Conservation (phyloP, 495 filamentous ascomycete species). For the Talaromyces stipitatus region DNA sequence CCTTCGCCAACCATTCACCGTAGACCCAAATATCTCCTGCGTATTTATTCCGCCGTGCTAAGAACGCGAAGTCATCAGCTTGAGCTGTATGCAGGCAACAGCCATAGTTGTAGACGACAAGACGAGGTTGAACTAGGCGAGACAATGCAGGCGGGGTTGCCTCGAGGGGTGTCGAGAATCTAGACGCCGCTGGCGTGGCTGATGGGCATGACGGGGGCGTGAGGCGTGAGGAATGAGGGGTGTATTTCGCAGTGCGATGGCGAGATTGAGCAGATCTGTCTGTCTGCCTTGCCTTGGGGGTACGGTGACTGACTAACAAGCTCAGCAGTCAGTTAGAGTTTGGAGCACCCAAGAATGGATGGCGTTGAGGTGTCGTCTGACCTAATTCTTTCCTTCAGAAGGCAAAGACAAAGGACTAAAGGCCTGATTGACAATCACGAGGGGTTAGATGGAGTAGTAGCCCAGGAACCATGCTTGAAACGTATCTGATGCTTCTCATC, state of each 20-base stretch:
- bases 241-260: background rate
- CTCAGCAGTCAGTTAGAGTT: background rate
- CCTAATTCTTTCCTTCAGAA: background rate
- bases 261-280: background rate
- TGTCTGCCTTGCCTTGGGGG: background rate
- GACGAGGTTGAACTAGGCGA: background rate
- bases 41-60: background rate
- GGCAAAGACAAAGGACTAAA: too few species aligned
- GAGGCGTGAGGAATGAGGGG: background rate
- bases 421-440: background rate
- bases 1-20: background rate
- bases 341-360: background rate
- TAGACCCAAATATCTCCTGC: background rate
- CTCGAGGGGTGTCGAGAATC: background rate
- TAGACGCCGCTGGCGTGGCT: constrained; percentile 2
- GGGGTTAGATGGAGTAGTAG: background rate
- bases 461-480: background rate
- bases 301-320: background rate
- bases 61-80: background rate
- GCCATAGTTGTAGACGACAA: background rate
- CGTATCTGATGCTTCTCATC: background rate
- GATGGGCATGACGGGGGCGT: background rate
- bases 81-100: background rate
- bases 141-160: background rate
- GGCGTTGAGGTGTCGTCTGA: background rate